Percentiles rank a stretch among this genome's conserved stretches.
Evolutionary conservation across 768 basidiomycete genomes (phyloP).

Genomic region (Tephrocybe sp.): DNA sequence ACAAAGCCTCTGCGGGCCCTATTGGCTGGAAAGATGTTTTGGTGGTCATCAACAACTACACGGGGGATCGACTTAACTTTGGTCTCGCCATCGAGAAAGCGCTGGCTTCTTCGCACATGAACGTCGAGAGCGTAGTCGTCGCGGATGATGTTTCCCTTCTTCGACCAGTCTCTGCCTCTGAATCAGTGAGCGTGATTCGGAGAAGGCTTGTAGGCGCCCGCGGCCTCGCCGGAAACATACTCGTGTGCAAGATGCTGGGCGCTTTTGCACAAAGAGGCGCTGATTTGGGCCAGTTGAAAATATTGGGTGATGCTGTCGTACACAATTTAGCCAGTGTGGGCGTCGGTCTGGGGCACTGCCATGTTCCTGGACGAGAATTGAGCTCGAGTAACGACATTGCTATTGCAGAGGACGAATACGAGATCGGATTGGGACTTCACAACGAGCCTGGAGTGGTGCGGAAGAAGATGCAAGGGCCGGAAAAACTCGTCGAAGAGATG

Average conservation of each 20-base stretch:
- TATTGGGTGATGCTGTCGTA: slow-evolving; percentile 34
- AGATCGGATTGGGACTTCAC: slow-evolving; percentile 57
- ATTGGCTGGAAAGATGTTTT: slow-evolving; percentile 31
- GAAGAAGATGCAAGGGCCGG: slow-evolving; percentile 34
- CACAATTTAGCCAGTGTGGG: slow-evolving; percentile 33
- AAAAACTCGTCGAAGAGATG: slow-evolving; percentile 31
- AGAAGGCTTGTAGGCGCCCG: slow-evolving; percentile 46
- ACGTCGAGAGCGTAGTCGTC: slow-evolving; percentile 48
- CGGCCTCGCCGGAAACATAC: slow-evolving; percentile 45
- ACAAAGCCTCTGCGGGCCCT: background rate
- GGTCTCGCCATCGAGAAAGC: slow-evolving; percentile 58
- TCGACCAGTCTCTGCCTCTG: slow-evolving; percentile 14
- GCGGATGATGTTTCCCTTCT: slow-evolving; percentile 57
- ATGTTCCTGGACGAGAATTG: slow-evolving; percentile 48
- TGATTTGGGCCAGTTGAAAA: slow-evolving; percentile 30
- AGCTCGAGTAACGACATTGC: slow-evolving; percentile 10
- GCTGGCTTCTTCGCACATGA: slow-evolving; percentile 27
- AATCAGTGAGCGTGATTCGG: slow-evolving; percentile 6
- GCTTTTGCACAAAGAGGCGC: slow-evolving; percentile 44
- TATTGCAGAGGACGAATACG: slow-evolving; percentile 31
- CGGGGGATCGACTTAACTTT: slow-evolving; percentile 59
- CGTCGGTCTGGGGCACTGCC: slow-evolving; percentile 53
- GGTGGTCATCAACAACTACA: slow-evolving; percentile 47
- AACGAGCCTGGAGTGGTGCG: slow-evolving; percentile 50
- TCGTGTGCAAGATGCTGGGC: slow-evolving; percentile 59